phyloP scores from a whole-genome alignment of 139 green algal species.

The Chlamydomonas schloesseri region DNA sequence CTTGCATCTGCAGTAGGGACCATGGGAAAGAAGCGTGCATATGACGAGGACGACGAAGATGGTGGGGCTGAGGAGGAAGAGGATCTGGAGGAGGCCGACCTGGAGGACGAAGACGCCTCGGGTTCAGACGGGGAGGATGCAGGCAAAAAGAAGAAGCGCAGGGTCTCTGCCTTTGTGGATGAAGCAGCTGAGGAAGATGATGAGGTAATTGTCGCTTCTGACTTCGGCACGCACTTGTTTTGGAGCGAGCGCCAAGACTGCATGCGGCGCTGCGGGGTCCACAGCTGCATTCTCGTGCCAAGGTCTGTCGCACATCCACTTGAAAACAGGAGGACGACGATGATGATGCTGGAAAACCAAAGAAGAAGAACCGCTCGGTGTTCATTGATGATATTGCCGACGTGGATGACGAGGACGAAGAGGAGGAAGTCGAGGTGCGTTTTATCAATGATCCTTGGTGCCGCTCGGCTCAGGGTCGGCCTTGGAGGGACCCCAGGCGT shows the following conservation, averaged over 20 bases:
- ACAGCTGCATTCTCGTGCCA: too few relatives aligned
- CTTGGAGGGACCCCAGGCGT: too few relatives aligned
- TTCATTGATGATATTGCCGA: conserved; percentile 95
- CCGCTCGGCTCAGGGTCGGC: too few relatives aligned
- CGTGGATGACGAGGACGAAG: conserved; percentile 88
- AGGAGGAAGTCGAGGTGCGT: conserved; percentile 84
- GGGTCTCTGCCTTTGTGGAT: conserved; percentile 71
- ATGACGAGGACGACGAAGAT: conserved; percentile 49
- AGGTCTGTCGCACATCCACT: too few relatives aligned
- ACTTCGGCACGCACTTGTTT: too few relatives aligned
- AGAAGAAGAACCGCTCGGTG: conserved; percentile 53
- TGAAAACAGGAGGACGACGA: conserved; percentile 41
- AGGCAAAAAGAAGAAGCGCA: conserved; percentile 36
- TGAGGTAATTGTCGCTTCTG: conserved; percentile 31
- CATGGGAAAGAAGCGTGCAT: conserved; percentile 51
- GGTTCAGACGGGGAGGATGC: conserved; percentile 20
- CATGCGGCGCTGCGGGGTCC: too few relatives aligned
- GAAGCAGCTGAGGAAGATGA: conserved; percentile 88
- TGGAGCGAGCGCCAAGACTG: too few relatives aligned
- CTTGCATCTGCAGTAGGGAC: not conserved
- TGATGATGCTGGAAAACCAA: conserved; percentile 11
- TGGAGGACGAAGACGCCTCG: conserved; percentile 50
- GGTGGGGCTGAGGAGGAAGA: conserved; percentile 35
- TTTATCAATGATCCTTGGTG: too few relatives aligned
- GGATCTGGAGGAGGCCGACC: conserved; percentile 55